Base-by-base conservation (phyloP, 2,329 filamentous ascomycete species). In the Aspergillus phoenicis region DNA sequence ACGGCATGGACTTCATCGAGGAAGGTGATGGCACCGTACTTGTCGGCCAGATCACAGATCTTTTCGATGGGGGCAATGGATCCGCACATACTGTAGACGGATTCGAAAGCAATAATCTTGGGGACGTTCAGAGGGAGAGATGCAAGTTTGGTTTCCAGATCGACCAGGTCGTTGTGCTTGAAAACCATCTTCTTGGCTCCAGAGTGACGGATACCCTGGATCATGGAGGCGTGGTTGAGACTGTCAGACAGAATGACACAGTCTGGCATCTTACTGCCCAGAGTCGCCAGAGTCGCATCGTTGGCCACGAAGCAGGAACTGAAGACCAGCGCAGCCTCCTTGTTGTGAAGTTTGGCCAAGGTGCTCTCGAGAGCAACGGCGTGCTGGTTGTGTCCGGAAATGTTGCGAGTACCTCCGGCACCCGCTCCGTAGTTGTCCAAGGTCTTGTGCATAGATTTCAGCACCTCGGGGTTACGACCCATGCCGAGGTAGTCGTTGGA, bases 401-500 rank as follows among this genome's bases (percentile, higher is more conserved):
- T 99, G 76, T 99, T 99, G 70, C 95, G 87, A 54, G 95, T 99
- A 58, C 95, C 95, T 64, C 95, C 95, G 36, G 95, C 95, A 61
- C 95, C 95, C 36, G 95, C 92, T 62, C 95, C 95, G 71, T 99
- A 99, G 73, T 88, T 91, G 69, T 99, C 93, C 48, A 99, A 82
- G 2, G 94, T 97, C 75, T 95, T 86, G 76, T 99, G 94, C 95
- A 99, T 99, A 59, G 87, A 87, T 75, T 91, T 87, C 71, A 99
- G 81, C 10, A 99, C 95, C 54, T 91, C 84, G 11, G 87, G 85
- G 78, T 98, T 97, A 70, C 93, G 87, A 48, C 95, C 94, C 95
- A 99, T 99, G 69, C 95, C 95, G 17, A 99, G 87, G 77, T 99
- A 99, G 77, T 99, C 95, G 73, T 99, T 99, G 75, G 94, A 96